Base-by-base conservation (phyloP, 768 basidiomycete genomes). In the Suillus americanus region DNA sequence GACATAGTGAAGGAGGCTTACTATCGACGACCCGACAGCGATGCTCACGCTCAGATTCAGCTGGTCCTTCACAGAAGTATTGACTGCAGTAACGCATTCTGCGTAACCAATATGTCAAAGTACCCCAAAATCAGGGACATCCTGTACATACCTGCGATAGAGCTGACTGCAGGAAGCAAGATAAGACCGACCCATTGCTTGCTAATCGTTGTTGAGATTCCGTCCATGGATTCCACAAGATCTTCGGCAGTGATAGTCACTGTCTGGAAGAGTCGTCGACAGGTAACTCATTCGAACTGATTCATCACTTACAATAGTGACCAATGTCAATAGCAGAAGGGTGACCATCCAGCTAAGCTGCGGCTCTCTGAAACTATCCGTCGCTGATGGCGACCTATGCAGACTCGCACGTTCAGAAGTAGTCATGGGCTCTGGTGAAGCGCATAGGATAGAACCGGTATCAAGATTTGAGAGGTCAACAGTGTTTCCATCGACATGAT, bases 171-270 rank as follows among this genome's bases (percentile, higher is more conserved):
- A 3, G 96, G 96, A 12, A 98, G 83, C 16, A 99, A 73, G 69
- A 99, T 94, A 41, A 98, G 79, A 18, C 89, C 95, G 64, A 96
- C 83, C 89, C 94, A 99, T 74, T 95, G 91, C 67, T 92, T 91
- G 71, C 86, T 89, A 66, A 99, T 86, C 4, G 80, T 81, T 23
- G 71, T 77, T 1, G 90, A 89, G 61, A 97, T 80, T 45, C 86
- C 88, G 72, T 94, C 86, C 86, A 97, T 93, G 9, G 91, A 88
- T 71, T 86, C 88, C 9, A 98, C 94, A 18, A 98, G 80, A 76
- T 82, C 86, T 69, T 90, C 89, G 12, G 89, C 89, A 7, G 83
- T 88, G 64, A 90, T 73, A 13, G 86, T 82, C 28, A 85, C 86
- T 6, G 87, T 68, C 82, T 85, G 40, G 40, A 55, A 16, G 13